Base-by-base conservation (phyloP, 1,139 yeast species). In the Hyphopichia fennica region DNA sequence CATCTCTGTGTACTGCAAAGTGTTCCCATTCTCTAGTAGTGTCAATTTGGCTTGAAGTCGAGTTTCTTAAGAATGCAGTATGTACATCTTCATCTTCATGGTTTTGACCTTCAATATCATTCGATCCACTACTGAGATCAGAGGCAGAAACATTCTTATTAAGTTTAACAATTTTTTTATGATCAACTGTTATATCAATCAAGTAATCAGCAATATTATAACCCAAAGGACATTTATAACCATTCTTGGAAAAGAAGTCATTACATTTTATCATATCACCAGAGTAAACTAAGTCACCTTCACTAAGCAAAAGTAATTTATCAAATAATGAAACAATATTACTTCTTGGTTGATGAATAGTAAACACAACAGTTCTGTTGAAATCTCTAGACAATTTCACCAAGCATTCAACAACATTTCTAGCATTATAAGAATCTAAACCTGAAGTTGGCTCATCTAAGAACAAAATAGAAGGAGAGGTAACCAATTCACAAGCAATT, bases 321-420 rank as follows among this genome's bases (percentile, higher is more conserved):
- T 91, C 97, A 65, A 93, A 93, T 42, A 89, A 67, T 0, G 96
- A 82, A 23, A 93, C 97, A 58, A 93, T 91, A 55, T 93, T 93
- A 47, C 96, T 88, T 58, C 99, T 79, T n/a, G 99, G 99, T 60
- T 93, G 99, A 65, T 93, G 99, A 50, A 93, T 93, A 0, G 99
- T 89, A 58, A 93, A 85, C 1, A 93, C 81, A 38, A 93, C 84
- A 0, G 99, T 91, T 58, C 98, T 80, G 46, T 85, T 82, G 60
- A 84, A 87, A 52, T 84, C 86, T 45, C 84, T 74, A 0, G 97
- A 89, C 46, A 93, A 74, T 46, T 87, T 79, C 2, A 87, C 93
- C 42, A 93, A 73, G 48, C 90, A 80, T 45, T 91, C 97, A 40
- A 93, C 72, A 11, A 93, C 99, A 54, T 91, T 90, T 58, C 81